Base-by-base conservation (phyloP, 257 asterid species). In the Nicotiana obtusifolia region DNA sequence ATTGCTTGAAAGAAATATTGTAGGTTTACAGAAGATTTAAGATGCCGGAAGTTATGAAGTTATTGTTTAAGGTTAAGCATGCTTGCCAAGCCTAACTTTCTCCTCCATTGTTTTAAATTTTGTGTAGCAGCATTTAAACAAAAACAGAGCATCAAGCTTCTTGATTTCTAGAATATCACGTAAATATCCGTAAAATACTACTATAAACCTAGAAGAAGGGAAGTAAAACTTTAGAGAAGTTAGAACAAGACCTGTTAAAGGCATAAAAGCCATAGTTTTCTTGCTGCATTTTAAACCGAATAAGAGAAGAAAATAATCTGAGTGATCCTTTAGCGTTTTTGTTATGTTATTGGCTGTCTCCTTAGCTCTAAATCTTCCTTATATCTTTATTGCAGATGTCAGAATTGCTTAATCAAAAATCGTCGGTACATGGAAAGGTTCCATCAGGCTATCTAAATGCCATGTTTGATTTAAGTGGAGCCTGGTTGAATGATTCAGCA, bases 401-500 rank as follows among this genome's bases (percentile, higher is more conserved):
- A 35, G 99, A 90, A 91, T 90, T 94, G 75, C 94, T 95, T 81
- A 95, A 95, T 90, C 97, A 94, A 81, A 94, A 87, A 83, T 92
- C 98, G 16, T 94, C 99, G 0, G 84, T 93, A 60, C 99, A 91
- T 35, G 99, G 97, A 77, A 95, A 95, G 88, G 93, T 95, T 84
- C 98, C 99, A 10, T 94, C 99, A 4, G 99, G 98, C 49, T 94
- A 91, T 89, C 89, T 90, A 64, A 94, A 94, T 89, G 92, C 97
- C 77, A 84, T 92, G 62, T 95, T 95, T 78, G 98, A 94, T 90
- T 88, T 95, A 86, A 95, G 86, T 31, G 99, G 99, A 83, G 87
- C 97, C 69, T 95, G 99, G 99, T 85, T 95, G 78, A 95, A 90
- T 77, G 99, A 95, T 91, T 91, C 97, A 69, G 91, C 91, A 2